Evolutionary conservation across 2,329 filamentous ascomycete genomes (phyloP).

Genomic region (Colletotrichum tamarilloi): DNA sequence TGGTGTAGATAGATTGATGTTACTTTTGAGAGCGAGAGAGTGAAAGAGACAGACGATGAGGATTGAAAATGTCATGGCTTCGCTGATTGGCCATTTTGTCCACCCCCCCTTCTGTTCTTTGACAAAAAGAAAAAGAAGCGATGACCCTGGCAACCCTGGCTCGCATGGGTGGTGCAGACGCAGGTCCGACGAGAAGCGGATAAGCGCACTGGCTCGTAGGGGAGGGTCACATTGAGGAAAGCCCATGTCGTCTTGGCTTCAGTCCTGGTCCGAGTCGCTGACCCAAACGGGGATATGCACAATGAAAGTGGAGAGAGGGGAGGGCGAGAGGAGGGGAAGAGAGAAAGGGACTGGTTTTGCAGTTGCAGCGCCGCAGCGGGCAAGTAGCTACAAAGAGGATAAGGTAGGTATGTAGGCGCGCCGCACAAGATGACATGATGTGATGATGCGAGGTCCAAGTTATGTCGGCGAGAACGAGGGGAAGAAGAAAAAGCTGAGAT

Average conservation of each 20-base stretch:
- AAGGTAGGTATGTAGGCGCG: background rate
- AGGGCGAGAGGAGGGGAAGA: background rate
- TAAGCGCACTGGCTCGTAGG: constrained; percentile 45
- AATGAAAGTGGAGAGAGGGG: too few species aligned
- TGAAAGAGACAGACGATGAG: background rate
- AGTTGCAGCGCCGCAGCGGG: background rate
- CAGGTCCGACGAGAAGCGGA: constrained; percentile 55
- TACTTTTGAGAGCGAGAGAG: background rate
- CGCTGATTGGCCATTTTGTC: constrained; percentile 14
- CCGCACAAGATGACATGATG: constrained; percentile 24
- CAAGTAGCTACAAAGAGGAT: background rate
- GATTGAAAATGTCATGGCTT: background rate
- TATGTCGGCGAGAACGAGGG: background rate
- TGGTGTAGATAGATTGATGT: background rate
- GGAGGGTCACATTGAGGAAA: constrained; percentile 31
- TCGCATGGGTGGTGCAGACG: constrained; percentile 45
- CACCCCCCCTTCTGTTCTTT: background rate
- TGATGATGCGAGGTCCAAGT: constrained; percentile 3
- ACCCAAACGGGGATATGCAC: constrained; percentile 14
- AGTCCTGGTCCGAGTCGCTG: constrained; percentile 5
- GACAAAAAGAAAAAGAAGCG: background rate
- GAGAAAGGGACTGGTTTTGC: constrained; percentile 1
- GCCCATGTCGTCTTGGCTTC: constrained; percentile 10
- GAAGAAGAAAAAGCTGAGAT: constrained; percentile 17
- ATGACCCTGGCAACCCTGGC: constrained; percentile 42